Evolutionary conservation across 371 early-diverging fungal species (phyloP).

Genomic region (Lichtheimia ornata): DNA sequence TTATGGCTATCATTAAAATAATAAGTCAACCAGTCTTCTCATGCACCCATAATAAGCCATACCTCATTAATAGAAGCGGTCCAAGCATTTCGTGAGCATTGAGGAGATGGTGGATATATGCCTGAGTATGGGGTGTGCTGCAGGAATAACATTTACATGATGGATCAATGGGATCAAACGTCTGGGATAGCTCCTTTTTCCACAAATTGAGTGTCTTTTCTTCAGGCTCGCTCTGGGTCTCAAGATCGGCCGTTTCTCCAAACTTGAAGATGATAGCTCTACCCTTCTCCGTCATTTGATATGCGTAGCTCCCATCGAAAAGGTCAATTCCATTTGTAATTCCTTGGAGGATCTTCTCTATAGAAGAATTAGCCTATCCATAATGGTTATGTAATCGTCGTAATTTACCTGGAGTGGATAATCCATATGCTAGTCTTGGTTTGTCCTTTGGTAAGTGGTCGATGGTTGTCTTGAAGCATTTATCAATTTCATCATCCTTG

Average conservation of each 20-base stretch:
- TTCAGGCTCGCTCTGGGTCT: background rate
- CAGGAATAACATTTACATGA: slow-evolving; percentile 75
- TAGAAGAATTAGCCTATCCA: background rate
- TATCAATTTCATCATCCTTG: slow-evolving; percentile 13
- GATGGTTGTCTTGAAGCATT: slow-evolving; percentile 32
- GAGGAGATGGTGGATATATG: slow-evolving; percentile 78
- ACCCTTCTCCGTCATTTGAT: slow-evolving; percentile 45
- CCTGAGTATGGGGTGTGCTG: slow-evolving; percentile 64
- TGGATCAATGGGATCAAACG: slow-evolving; percentile 62
- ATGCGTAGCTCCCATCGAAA: slow-evolving; percentile 67
- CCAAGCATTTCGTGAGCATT: slow-evolving; percentile 82
- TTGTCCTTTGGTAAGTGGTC: slow-evolving; percentile 46
- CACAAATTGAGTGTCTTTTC: slow-evolving; percentile 57
- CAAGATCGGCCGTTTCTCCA: slow-evolving; percentile 19
- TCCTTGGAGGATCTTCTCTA: slow-evolving; percentile 64
- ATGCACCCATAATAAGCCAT: background rate
- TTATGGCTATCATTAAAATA: slow-evolving; percentile 56
- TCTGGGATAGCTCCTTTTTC: slow-evolving; percentile 48
- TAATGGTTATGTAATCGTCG: background rate
- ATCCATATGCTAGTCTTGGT: slow-evolving; percentile 52
- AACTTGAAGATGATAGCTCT: slow-evolving; percentile 45
- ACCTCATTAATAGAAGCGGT: slow-evolving; percentile 74
- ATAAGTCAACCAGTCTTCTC: background rate
- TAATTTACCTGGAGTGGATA: slow-evolving; percentile 41
- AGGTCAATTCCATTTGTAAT: slow-evolving; percentile 70